These are phyloP conservation scores for Puccinia horiana DNA, from an alignment of 1,284 basidiomycete species.

Conservation along the genomic window DNA sequence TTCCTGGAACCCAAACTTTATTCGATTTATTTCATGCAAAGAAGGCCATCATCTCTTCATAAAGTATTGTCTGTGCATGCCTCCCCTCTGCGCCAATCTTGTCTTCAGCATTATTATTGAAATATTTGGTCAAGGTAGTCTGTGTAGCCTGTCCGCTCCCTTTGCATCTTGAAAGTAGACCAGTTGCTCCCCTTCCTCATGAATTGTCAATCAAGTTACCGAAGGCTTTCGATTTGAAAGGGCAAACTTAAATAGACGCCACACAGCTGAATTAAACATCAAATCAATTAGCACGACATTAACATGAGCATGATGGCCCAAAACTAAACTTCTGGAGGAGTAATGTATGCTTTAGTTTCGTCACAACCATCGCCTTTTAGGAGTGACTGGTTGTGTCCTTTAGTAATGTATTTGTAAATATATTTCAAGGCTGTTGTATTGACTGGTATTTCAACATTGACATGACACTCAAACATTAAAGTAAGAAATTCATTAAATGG, in stretches of 20 bases:
- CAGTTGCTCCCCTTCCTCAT: not conserved
- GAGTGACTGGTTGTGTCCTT: slow-evolving; percentile 60
- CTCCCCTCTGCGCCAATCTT: not conserved
- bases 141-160: not conserved
- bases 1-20: no score
- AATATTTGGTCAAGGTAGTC: not conserved
- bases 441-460: no score
- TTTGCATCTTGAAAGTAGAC: slow-evolving; percentile 11
- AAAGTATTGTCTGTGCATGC: not conserved
- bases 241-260: not conserved
- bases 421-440: slow-evolving; percentile 61
- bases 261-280: not conserved
- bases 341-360: slow-evolving; percentile 55
- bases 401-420: slow-evolving; percentile 63
- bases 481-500: no score
- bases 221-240: no score
- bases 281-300: not conserved
- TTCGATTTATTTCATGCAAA: no score
- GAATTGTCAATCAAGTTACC: not conserved
- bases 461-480: no score
- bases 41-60: not conserved
- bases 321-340: not conserved
- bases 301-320: no score
- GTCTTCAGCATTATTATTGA: not conserved
- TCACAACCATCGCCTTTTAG: slow-evolving; percentile 52